Evolutionary conservation across 208 protist species (phyloP), one percentile per base, ranked within the genome.

Genomic region (Leishmania aethiopica): DNA sequence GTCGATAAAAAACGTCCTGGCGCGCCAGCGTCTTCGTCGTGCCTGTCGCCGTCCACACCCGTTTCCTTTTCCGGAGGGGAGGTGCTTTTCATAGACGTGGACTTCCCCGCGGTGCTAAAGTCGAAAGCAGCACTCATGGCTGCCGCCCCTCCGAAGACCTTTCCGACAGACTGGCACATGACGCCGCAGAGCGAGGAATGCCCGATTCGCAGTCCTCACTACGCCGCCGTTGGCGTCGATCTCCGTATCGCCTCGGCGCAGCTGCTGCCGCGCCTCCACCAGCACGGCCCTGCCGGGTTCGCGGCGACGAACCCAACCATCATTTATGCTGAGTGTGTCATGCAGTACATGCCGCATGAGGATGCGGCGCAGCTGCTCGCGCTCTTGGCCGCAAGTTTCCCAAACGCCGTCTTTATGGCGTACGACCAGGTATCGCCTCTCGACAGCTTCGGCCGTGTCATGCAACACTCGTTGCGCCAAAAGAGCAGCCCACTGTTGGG

Each of bases 261-360:
- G 74, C 75, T 87, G 37, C 83, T 98, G 42, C 35, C 92, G 10
- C 69, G 74, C 2, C 82, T 86, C 22, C 80, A 89, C 45, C 71
- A 84, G 17, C 62, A 84, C 77, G 79, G 67, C 19, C 78, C 72
- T 40, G 11, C 77, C 0, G 75, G 64, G 47, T 92, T 98, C 75
- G 83, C 86, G 40, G 25, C 86, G 2, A 37, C 59, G 0, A 60
- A 86, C 62, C 91, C 92, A 7, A 97, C 94, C 15, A 84, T 98
- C 77, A 85, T 98, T n/a, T 97, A 95, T 83, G 95, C 95, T 22
- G 94, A 98, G 86, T 98, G 95, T 70, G 93, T 98, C 25, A 96
- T 96, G 91, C 95, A 98, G 86, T 98, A 98, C 87, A 94, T 98
- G 91, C 91, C 92, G 17, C 75, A 87, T 7, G 84, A 87, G 40